Evolutionary conservation across 148 eudicot genomes (phyloP).

Genomic region (Persicaria maculosa): DNA sequence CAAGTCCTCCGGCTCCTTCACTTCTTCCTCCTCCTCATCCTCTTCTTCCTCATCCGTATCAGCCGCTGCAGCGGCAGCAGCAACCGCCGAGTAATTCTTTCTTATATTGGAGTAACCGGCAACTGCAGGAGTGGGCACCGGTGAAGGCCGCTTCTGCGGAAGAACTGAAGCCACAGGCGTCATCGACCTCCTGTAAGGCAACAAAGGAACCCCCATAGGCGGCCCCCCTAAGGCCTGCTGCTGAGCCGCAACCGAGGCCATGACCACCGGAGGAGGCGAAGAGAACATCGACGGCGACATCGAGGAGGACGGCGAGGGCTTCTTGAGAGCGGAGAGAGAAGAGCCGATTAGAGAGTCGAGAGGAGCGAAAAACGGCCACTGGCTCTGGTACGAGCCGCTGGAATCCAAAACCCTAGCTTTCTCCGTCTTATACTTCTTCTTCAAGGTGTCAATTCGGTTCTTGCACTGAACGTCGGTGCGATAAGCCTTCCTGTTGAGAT

Average conservation of each 20-base stretch:
- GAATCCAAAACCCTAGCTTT: constrained; percentile 56
- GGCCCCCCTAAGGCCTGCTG: constrained; percentile 20
- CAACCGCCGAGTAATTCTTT: constrained; percentile 68
- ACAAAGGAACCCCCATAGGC: constrained; percentile 54
- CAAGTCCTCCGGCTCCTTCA: constrained; percentile 13
- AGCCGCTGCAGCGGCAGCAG: constrained; percentile 62
- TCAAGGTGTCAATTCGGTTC: constrained; percentile 76
- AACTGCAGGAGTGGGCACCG: constrained; percentile 15
- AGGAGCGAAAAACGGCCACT: constrained; percentile 52
- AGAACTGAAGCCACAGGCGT: constrained; percentile 26
- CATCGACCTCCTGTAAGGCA: constrained; percentile 23
- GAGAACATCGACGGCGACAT: constrained; percentile 16
- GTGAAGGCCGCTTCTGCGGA: constrained; percentile 54
- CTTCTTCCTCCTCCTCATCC: constrained; percentile 30
- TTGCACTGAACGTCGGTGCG: constrained; percentile 78
- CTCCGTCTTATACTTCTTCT: constrained; percentile 82
- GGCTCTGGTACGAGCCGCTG: constrained; percentile 24
- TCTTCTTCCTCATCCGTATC: constrained; percentile 34
- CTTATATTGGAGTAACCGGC: constrained; percentile 36
- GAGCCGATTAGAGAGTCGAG: constrained; percentile 55
- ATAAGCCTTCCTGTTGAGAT: constrained; percentile 35
- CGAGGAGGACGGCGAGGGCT: constrained; percentile 18
- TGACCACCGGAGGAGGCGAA: constrained; percentile 13
- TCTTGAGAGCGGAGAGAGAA: constrained; percentile 19
- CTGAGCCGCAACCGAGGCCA: constrained; percentile 11